phyloP scores from a whole-genome alignment of 768 basidiomycete genomes.

The Termitomyces sp. region DNA sequence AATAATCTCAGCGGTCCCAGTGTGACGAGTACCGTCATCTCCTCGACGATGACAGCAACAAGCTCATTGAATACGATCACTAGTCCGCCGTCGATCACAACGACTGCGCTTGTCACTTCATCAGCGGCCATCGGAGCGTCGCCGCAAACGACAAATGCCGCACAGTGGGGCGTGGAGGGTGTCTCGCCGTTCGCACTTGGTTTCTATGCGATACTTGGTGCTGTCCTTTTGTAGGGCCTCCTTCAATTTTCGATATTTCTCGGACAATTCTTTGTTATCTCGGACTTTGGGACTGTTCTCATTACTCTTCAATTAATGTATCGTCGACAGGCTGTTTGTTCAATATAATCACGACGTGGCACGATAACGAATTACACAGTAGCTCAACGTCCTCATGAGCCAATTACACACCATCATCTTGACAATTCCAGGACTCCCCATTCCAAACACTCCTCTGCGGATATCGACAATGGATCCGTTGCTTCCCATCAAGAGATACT shows the following conservation, averaged over 20 bases:
- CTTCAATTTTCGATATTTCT: not conserved
- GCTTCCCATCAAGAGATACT: not conserved
- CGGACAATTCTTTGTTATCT: not conserved
- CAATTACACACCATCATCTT: not conserved
- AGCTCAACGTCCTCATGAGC: not conserved
- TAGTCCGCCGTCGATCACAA: not conserved
- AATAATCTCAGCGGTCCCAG: not conserved
- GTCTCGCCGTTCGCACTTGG: not conserved
- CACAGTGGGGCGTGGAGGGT: not conserved
- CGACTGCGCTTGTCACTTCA: not conserved
- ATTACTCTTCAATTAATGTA: not conserved
- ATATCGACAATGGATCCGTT: slow-evolving; percentile 3
- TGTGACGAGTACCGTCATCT: not conserved
- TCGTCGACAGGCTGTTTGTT: not conserved
- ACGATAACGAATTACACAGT: not conserved
- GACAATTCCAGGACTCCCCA: not conserved
- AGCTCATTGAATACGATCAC: not conserved
- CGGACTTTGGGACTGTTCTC: not conserved
- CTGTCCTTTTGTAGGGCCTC: not conserved
- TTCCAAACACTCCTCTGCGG: slow-evolving; percentile 3
- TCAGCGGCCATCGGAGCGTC: not conserved
- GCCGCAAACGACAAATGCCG: not conserved
- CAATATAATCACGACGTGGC: not conserved
- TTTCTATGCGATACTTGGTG: not conserved
- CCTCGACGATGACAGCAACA: not conserved